Percentiles rank a stretch among this genome's conserved stretches.
Conservation (phyloP, 768 basidiomycete genomes). For the Termitomyces sp. region DNA sequence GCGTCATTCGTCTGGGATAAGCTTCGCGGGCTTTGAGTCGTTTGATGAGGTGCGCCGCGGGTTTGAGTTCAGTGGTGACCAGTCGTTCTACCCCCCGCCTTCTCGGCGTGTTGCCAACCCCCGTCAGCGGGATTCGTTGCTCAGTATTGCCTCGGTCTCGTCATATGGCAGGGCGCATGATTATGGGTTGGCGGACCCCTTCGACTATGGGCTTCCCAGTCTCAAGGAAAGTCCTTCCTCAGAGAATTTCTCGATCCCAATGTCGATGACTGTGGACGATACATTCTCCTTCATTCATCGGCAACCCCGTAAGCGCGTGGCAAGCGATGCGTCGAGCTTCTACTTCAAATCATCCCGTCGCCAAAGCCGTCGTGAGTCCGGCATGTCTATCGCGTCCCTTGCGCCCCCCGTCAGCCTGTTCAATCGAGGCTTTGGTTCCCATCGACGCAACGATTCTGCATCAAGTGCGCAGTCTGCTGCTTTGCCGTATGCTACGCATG, state of each 20-base stretch:
- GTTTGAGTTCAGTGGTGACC: constrained; percentile 63
- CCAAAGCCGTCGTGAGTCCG: constrained; percentile 60
- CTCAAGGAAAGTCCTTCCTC: constrained; percentile 50
- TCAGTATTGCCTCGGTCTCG: constrained; percentile 76
- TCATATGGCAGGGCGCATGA: constrained; percentile 70
- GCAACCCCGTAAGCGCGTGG: constrained; percentile 44
- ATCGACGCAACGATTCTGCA: constrained; percentile 53
- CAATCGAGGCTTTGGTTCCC: constrained; percentile 53
- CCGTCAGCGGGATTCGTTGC: constrained; percentile 48
- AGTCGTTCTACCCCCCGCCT: constrained; percentile 60
- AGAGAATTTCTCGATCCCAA: constrained; percentile 37
- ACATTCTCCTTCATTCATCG: constrained; percentile 60
- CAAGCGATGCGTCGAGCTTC: constrained; percentile 75
- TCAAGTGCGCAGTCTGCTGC: constrained; percentile 54
- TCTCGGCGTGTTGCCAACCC: constrained; percentile 31
- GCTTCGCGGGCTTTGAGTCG: constrained; percentile 68
- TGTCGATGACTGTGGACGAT: constrained; percentile 59
- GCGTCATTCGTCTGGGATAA: constrained; percentile 45
- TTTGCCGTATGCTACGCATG: constrained; percentile 48
- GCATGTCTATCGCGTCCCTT: constrained; percentile 43
- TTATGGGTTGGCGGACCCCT: constrained; percentile 61
- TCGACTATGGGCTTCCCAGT: constrained; percentile 60
- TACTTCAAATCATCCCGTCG: constrained; percentile 57
- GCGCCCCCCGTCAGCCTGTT: constrained; percentile 69
- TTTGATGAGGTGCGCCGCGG: constrained; percentile 77